Evolutionary conservation across 441 rosid species (phyloP), one percentile per base, ranked within the genome.

Genomic region (Populus trichocarpa): DNA sequence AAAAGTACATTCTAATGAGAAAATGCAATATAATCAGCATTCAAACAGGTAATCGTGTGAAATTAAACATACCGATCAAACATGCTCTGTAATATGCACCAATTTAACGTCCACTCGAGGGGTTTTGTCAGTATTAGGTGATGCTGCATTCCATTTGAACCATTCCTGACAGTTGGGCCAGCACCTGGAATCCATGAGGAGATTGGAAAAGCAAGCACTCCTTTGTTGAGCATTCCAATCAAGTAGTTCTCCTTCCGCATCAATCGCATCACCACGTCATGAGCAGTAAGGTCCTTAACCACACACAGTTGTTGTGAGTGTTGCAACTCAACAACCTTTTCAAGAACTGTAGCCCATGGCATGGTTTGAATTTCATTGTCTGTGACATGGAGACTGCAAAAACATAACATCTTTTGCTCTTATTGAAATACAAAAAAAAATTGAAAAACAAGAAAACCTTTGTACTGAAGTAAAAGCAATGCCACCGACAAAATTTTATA

Each of bases 41-140:
- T n/a, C 18, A 13, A 71, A 28, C 70, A 79, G 16, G 69, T 18
- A 65, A 18, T 77, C 61, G 59, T 18, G 25, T 69, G 32, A 63
- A 74, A 72, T 69, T 74, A 40, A 77, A 42, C 87, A 76, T 88
- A 97, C 99, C 97, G 84, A 80, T 97, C 99, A 87, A 97, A 97
- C 99, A 97, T 94, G 93, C 97, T 93, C 87, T 97, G 98, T 83
- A 97, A 83, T 84, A 97, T 92, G 86, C 98, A 97, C 98, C 98
- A 97, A 85, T 92, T 97, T 74, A 97, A 89, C 75, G 95, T 94
- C 99, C 99, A 97, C 76, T 94, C 98, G 68, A 97, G 94, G 80
- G 98, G 92, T 89, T 93, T 97, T 68, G 98, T 92, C 73, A 97
- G 86, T 35, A 95, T 90, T 63, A 90, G 84, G 73, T 88, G 90